Conservation (phyloP, 768 basidiomycete species). For the Xerocomus brunneocitrinus region DNA sequence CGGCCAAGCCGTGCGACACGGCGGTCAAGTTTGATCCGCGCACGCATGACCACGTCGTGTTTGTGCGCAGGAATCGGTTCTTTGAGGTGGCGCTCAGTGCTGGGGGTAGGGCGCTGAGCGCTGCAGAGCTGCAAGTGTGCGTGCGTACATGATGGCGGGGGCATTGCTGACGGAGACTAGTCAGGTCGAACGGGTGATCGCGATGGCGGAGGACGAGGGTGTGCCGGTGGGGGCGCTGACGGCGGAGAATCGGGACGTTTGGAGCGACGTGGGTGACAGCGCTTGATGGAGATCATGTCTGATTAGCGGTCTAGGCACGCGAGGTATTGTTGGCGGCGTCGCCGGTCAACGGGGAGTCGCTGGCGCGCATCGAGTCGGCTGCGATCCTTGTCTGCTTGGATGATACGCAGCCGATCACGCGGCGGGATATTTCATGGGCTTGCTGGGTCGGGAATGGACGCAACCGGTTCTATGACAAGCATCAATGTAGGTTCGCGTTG, state of each 20-base stretch:
- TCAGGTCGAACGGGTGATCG: conserved; percentile 68
- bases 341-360: conserved; percentile 56
- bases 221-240: conserved; percentile 79
- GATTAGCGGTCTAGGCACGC: conserved; percentile 39
- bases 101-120: conserved; percentile 66
- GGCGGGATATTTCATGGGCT: conserved; percentile 79
- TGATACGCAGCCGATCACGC: conserved; percentile 71
- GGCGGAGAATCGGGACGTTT: conserved; percentile 82
- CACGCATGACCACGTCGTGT: conserved; percentile 82
- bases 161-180: conserved; percentile 24
- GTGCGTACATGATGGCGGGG: conserved; percentile 10
- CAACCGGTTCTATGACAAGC: conserved; percentile 96
- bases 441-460: conserved; percentile 88
- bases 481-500: conserved; percentile 59
- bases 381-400: conserved; percentile 87
- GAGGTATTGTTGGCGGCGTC: conserved; percentile 60
- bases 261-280: conserved; percentile 68
- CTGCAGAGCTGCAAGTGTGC: conserved; percentile 76
- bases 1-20: conserved; percentile 76
- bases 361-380: conserved; percentile 83
- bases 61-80: conserved; percentile 88
- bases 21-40: conserved; percentile 74
- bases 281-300: background rate
- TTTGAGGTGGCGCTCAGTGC: conserved; percentile 71
- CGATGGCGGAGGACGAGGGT: conserved; percentile 40